A percentile compares a stretch with the other conserved stretches of the same genome.
Evolutionary conservation across 2,329 filamentous ascomycete species (phyloP).

Genomic region (Paecilomyces variotii): DNA sequence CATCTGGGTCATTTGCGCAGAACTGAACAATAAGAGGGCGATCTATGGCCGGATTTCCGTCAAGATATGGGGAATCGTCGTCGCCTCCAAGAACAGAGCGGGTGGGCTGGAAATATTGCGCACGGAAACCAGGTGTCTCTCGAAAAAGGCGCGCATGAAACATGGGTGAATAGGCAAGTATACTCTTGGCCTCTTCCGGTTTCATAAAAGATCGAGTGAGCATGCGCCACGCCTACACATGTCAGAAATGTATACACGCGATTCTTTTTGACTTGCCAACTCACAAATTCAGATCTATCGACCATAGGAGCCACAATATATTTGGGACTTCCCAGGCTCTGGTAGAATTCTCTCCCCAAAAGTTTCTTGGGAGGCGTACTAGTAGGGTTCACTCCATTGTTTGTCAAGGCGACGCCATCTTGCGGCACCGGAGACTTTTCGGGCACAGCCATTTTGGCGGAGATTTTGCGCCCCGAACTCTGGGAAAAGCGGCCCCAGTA

Average conservation of each 20-base stretch:
- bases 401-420: constrained; percentile 10
- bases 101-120: constrained; percentile 70
- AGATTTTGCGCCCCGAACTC: constrained; percentile 2
- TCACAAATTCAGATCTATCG: constrained; percentile 93
- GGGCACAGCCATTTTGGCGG: constrained; percentile 20
- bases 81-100: constrained; percentile 22
- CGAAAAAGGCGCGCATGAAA: constrained; percentile 84
- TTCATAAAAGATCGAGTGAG: constrained; percentile 88
- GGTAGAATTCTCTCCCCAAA: constrained; percentile 82
- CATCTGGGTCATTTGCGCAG: constrained; percentile 52
- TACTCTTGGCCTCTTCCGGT: constrained; percentile 50
- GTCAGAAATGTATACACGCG: constrained; percentile 6
- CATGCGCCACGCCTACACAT: constrained; percentile 79
- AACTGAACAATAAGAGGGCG: constrained; percentile 93
- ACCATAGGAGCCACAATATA: constrained; percentile 95
- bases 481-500: constrained; percentile 17
- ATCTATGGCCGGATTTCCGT: constrained; percentile 79
- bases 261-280: constrained; percentile 22
- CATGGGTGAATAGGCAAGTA: constrained; percentile 94
- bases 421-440: constrained; percentile 11
- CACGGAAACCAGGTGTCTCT: constrained; percentile 67
- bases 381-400: constrained; percentile 10
- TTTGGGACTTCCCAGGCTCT: constrained; percentile 88
- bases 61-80: constrained; percentile 52
- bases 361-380: constrained; percentile 48